phyloP scores from a whole-genome alignment of 2,329 filamentous ascomycete genomes.

The Colletotrichum brevisporum region DNA sequence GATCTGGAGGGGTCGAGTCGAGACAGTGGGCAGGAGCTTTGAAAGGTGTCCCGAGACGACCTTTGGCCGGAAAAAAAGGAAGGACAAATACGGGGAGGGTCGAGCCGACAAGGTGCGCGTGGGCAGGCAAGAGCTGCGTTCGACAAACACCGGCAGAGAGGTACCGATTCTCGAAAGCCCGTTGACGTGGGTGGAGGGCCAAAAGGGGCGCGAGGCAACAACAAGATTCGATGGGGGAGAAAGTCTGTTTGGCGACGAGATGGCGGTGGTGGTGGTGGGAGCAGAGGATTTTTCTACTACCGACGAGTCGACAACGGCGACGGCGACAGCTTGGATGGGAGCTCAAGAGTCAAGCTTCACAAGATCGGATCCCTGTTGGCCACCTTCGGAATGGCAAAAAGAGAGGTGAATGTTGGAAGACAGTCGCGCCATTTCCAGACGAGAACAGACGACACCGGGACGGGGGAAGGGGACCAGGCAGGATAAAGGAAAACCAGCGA shows the following conservation, averaged over 20 bases:
- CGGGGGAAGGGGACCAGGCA: conserved; percentile 15
- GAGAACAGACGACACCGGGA: conserved; percentile 32
- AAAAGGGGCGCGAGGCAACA: background rate
- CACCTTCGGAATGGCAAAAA: conserved; percentile 20
- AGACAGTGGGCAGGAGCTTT: too few relatives aligned
- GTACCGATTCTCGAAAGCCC: background rate
- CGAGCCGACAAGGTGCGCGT: too few relatives aligned
- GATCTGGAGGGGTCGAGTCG: background rate
- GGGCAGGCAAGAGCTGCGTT: background rate
- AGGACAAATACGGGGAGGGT: too few relatives aligned
- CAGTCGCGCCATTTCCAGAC: conserved; percentile 35
- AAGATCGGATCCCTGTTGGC: conserved; percentile 23
- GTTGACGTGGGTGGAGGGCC: background rate
- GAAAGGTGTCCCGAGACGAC: too few relatives aligned
- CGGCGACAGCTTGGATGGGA: background rate
- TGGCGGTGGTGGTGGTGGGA: background rate
- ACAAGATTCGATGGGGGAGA: background rate
- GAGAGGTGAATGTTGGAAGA: conserved; percentile 5
- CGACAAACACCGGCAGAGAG: background rate
- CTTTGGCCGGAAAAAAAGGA: too few relatives aligned
- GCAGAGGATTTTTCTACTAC: conserved; percentile 21
- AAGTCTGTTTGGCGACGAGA: background rate
- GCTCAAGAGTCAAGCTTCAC: conserved; percentile 22
- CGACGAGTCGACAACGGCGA: background rate
- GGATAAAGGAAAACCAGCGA: conserved; percentile 17